Evolutionary conservation across 2,329 filamentous ascomycete genomes (phyloP).

Genomic region (Fusarium sp.): DNA sequence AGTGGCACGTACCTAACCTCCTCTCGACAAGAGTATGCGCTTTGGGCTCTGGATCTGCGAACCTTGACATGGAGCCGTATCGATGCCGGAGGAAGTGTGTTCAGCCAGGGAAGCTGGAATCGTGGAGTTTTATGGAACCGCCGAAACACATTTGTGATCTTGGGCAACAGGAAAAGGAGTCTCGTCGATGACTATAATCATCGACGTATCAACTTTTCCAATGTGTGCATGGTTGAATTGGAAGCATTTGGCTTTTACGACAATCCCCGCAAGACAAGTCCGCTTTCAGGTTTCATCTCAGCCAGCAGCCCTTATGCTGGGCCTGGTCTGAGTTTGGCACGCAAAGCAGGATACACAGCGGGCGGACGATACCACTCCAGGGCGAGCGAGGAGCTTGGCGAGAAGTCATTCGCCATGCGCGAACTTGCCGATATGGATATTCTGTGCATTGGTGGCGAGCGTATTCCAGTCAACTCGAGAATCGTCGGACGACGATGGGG

Average conservation of each 20-base stretch:
- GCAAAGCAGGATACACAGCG: conserved; percentile 70
- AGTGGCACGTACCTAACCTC: conserved; percentile 97
- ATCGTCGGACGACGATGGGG: conserved; percentile 91
- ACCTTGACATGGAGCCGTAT: conserved; percentile 94
- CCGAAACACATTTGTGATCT: conserved; percentile 92
- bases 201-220: conserved; percentile 94
- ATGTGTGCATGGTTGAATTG: conserved; percentile 95
- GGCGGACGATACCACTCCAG: conserved; percentile 79
- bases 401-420: conserved; percentile 78
- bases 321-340: conserved; percentile 62
- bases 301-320: conserved; percentile 75
- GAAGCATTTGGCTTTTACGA: conserved; percentile 98
- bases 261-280: conserved; percentile 81
- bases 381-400: conserved; percentile 85
- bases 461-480: conserved; percentile 92
- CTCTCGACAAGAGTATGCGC: conserved; percentile 95
- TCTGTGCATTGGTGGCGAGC: conserved; percentile 86
- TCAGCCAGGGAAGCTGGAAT: conserved; percentile 98
- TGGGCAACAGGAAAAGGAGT: conserved; percentile 91
- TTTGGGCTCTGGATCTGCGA: conserved; percentile 92
- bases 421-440: conserved; percentile 98
- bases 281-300: conserved; percentile 84
- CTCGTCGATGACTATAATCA: conserved; percentile 99
- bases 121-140: conserved; percentile 91
- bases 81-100: conserved; percentile 91